phyloP scores from a whole-genome alignment of 164 flowering plant genomes.

The Houttuynia cordata region DNA sequence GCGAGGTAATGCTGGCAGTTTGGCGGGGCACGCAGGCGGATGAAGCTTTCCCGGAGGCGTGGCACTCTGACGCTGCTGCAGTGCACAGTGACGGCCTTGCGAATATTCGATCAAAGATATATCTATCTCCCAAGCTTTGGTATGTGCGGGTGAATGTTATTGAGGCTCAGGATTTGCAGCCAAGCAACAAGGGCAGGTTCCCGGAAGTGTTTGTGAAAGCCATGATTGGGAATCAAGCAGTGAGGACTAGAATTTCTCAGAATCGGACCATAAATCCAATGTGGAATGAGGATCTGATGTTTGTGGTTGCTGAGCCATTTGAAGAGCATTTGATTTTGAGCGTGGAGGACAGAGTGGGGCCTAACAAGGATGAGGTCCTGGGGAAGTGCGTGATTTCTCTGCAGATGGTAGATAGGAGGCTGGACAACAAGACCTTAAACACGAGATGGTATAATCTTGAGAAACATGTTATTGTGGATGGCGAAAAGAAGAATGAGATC shows the following conservation, averaged over 20 bases:
- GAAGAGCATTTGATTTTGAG: conserved; percentile 35
- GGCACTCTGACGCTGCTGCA: conserved; percentile 22
- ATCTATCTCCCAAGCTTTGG: conserved; percentile 50
- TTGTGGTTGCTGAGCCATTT: conserved; percentile 50
- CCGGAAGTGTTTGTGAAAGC: conserved; percentile 31
- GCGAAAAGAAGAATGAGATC: conserved; percentile 27
- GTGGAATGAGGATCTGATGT: conserved; percentile 55
- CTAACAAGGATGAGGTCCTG: conserved; percentile 22
- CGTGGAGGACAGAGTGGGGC: conserved; percentile 31
- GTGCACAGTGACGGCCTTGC: conserved; percentile 20
- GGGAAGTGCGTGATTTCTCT: conserved; percentile 29
- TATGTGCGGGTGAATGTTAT: conserved; percentile 43
- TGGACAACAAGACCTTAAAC: conserved; percentile 18
- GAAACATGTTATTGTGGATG: conserved; percentile 52
- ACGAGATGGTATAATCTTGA: conserved; percentile 37
- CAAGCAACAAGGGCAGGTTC: conserved; percentile 14
- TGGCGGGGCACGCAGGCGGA: conserved; percentile 71
- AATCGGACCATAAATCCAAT: conserved; percentile 21
- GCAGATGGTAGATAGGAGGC: conserved; percentile 21
- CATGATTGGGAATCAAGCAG: conserved; percentile 20
- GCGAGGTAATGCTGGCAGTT: conserved; percentile 50
- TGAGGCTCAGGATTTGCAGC: conserved; percentile 42
- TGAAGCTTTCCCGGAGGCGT: conserved; percentile 29
- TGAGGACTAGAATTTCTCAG: conserved; percentile 22
- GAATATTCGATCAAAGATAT: conserved; percentile 36